Conservation (phyloP, 805 yeast genomes). For the Yamadazyma ubonensis region DNA sequence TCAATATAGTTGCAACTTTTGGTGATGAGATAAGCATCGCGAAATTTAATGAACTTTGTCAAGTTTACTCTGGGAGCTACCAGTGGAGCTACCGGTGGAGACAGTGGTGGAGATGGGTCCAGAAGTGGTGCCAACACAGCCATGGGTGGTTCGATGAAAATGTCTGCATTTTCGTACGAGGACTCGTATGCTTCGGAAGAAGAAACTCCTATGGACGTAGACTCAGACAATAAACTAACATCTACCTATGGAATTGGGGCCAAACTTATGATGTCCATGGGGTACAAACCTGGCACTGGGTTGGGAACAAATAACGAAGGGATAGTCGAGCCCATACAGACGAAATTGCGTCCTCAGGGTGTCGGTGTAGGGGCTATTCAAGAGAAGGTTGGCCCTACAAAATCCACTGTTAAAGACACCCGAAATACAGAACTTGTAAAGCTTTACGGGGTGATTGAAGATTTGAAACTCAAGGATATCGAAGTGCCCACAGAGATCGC, state of each 20-base stretch:
- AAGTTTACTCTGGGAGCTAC: conserved; percentile 2
- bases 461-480: conserved; percentile 32
- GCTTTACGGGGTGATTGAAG: conserved; percentile 36
- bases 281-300: conserved; percentile 80
- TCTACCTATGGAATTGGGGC: conserved; percentile 81
- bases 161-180: not conserved
- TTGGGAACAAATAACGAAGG: conserved; percentile 76
- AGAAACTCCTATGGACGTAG: not conserved
- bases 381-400: conserved; percentile 32
- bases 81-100: too few relatives aligned
- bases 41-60: conserved; percentile 7
- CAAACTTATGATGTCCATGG: conserved; percentile 74
- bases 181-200: not conserved
- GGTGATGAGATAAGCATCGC: not conserved
- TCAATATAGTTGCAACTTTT: not conserved
- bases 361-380: conserved; percentile 70
- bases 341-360: conserved; percentile 61
- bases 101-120: too few relatives aligned
- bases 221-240: conserved; percentile 1
- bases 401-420: conserved; percentile 8
- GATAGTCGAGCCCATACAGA: conserved; percentile 76
- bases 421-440: conserved; percentile 4
- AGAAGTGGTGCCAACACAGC: not conserved
- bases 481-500: conserved; percentile 28
- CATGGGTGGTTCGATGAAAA: not conserved